Conservation (phyloP, 768 basidiomycete genomes). For the Amyloporia xantha region DNA sequence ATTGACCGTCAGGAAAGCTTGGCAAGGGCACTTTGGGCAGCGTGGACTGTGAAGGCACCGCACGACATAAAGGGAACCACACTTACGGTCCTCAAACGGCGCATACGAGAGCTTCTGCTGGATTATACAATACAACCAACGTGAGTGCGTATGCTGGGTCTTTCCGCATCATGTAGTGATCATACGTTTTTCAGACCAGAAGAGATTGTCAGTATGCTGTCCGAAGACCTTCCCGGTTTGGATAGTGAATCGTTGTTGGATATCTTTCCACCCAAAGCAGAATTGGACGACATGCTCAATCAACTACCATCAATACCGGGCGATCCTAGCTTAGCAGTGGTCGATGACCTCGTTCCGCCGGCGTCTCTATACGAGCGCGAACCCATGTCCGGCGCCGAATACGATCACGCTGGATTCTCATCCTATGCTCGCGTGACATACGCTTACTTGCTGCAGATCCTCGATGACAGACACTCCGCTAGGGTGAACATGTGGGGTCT, state of each 20-base stretch:
- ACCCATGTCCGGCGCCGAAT: slow-evolving; percentile 7
- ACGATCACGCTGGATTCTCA: slow-evolving; percentile 50
- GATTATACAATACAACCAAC: slow-evolving; percentile 28
- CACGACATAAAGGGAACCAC: slow-evolving; percentile 22
- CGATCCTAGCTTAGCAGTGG: slow-evolving; percentile 50
- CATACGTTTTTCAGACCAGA: slow-evolving; percentile 16
- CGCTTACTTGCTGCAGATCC: slow-evolving; percentile 50
- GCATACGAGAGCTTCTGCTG: slow-evolving; percentile 34
- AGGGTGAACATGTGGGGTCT: slow-evolving; percentile 59
- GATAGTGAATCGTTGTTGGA: slow-evolving; percentile 37
- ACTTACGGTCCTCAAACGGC: slow-evolving; percentile 32
- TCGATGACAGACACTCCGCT: slow-evolving; percentile 54
- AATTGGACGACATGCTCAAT: slow-evolving; percentile 39
- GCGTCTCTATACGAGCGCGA: slow-evolving; percentile 18
- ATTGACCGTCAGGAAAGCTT: slow-evolving; percentile 11
- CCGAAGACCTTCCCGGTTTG: slow-evolving; percentile 30
- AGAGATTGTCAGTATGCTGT: slow-evolving; percentile 16
- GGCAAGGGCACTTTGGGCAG: slow-evolving; percentile 27
- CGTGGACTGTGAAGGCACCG: slow-evolving; percentile 20
- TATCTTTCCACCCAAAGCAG: slow-evolving; percentile 43
- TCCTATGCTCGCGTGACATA: slow-evolving; percentile 56
- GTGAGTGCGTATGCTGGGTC: slow-evolving; percentile 20
- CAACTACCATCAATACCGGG: slow-evolving; percentile 39
- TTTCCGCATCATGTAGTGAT: background rate
- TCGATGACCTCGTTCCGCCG: slow-evolving; percentile 54